Conservation (phyloP, 1,284 basidiomycete species). For the Singerocomus rubriflavus region DNA sequence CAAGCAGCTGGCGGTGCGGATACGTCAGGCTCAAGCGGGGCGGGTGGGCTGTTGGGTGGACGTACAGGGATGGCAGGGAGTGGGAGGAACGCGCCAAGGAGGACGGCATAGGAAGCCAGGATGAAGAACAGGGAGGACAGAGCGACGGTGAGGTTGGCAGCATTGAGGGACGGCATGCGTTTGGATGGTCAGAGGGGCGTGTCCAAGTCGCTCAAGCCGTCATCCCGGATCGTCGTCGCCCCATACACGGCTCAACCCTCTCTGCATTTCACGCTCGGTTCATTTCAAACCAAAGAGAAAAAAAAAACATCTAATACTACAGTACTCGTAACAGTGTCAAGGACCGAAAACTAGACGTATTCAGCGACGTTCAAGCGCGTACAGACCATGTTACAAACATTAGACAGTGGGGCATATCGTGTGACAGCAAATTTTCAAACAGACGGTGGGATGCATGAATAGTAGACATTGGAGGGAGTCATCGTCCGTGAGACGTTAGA, state of each 20-base stretch:
- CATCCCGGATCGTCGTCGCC: constrained; percentile 26
- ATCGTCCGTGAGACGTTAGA: constrained; percentile 25
- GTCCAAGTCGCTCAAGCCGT: constrained; percentile 23
- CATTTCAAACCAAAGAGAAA: neutral
- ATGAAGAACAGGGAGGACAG: constrained; percentile 52
- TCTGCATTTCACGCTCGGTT: constrained; percentile 15
- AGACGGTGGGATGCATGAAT: constrained; percentile 27
- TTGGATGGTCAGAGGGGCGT: constrained; percentile 15
- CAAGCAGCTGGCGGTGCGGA: constrained; percentile 48
- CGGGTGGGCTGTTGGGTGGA: constrained; percentile 9
- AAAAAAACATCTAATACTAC: constrained; percentile 28
- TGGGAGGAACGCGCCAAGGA: constrained; percentile 64
- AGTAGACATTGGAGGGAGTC: constrained; percentile 19
- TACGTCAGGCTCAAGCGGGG: constrained; percentile 14
- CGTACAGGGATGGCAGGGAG: constrained; percentile 49
- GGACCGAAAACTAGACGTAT: constrained; percentile 18
- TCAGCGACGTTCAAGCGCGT: constrained; percentile 13
- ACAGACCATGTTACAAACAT: constrained; percentile 32
- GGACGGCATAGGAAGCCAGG: constrained; percentile 57
- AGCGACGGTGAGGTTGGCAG: constrained; percentile 50
- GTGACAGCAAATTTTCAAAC: constrained; percentile 13
- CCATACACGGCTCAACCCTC: neutral
- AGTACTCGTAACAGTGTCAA: constrained; percentile 16
- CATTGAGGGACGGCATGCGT: constrained; percentile 30
- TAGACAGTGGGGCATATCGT: constrained; percentile 31